Evolutionary conservation across 2,329 filamentous ascomycete species (phyloP).

Genomic region (Alternaria hordeiaustralica): DNA sequence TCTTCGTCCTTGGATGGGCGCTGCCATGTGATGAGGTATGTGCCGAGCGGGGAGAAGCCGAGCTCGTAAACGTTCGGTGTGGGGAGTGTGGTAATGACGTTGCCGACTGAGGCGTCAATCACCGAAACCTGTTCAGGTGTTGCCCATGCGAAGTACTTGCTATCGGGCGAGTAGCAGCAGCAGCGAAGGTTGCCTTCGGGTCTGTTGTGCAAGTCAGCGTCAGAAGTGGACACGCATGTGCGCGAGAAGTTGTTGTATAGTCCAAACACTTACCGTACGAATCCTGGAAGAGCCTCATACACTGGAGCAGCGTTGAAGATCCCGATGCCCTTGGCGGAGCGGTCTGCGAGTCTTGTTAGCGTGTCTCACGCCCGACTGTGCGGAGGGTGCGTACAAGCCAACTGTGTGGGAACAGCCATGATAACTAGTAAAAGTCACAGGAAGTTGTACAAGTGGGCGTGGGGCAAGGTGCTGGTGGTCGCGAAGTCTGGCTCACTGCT

Average conservation of each 20-base stretch:
- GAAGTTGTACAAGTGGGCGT: constrained; percentile 34
- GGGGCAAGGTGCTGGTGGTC: constrained; percentile 41
- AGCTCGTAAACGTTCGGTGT: constrained; percentile 90
- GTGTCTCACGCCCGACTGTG: not conserved
- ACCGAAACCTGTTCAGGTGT: constrained; percentile 83
- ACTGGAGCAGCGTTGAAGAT: constrained; percentile 89
- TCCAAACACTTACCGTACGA: constrained; percentile 59
- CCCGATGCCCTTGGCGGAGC: constrained; percentile 95
- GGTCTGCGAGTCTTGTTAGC: constrained; percentile 59
- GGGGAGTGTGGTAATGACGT: constrained; percentile 75
- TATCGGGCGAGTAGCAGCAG: constrained; percentile 93
- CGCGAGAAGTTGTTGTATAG: not conserved
- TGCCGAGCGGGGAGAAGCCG: constrained; percentile 90
- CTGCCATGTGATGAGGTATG: constrained; percentile 96
- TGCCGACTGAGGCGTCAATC: constrained; percentile 79
- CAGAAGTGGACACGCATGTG: not conserved
- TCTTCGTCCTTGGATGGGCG: constrained; percentile 89
- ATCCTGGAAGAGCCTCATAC: constrained; percentile 84
- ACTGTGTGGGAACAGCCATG: constrained; percentile 93
- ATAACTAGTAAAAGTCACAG: constrained; percentile 93
- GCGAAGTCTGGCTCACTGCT: constrained; percentile 38
- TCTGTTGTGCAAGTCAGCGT: constrained; percentile 53
- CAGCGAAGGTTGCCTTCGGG: constrained; percentile 95
- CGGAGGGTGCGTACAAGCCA: constrained; percentile 70
- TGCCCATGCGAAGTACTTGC: constrained; percentile 95